Conservation (phyloP, 257 asterid species). For the Solanum habrochaites region DNA sequence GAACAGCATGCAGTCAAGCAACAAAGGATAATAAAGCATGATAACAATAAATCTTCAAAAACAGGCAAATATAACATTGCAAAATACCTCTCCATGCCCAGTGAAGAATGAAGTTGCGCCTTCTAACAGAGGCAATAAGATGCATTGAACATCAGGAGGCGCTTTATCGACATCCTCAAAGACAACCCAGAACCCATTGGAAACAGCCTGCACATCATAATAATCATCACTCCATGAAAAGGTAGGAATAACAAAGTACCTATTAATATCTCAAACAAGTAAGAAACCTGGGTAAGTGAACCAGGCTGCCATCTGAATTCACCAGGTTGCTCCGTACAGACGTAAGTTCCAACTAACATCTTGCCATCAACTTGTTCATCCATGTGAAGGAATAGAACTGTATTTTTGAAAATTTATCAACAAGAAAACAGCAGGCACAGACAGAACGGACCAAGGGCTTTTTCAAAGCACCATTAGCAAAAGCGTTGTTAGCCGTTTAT, state of each 20-base stretch:
- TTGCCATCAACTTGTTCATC: conserved; percentile 97
- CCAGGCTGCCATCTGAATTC: conserved; percentile 99
- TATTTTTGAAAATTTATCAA: background rate
- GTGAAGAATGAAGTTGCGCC: conserved; percentile 61
- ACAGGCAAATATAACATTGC: background rate
- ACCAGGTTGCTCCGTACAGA: conserved; percentile 87
- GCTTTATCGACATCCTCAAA: conserved; percentile 94
- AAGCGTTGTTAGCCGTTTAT: background rate
- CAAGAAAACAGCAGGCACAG: conserved; percentile 1
- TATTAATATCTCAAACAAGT: background rate
- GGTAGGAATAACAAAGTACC: conserved; percentile 3
- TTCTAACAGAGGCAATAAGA: conserved; percentile 76
- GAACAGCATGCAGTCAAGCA: background rate
- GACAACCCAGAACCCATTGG: conserved; percentile 83
- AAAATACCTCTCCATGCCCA: conserved; percentile 87
- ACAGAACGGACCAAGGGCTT: background rate
- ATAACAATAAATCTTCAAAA: background rate
- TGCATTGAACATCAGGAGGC: conserved; percentile 67
- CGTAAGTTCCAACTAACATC: conserved; percentile 82
- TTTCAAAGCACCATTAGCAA: background rate
- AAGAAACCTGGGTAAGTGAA: conserved; percentile 84
- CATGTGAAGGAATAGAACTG: conserved; percentile 83
- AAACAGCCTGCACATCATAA: conserved; percentile 58
- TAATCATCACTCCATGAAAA: conserved; percentile 3
- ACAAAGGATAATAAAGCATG: background rate